phyloP scores from a whole-genome alignment of 495 filamentous ascomycete species.

The Lentithecium fluviatile region DNA sequence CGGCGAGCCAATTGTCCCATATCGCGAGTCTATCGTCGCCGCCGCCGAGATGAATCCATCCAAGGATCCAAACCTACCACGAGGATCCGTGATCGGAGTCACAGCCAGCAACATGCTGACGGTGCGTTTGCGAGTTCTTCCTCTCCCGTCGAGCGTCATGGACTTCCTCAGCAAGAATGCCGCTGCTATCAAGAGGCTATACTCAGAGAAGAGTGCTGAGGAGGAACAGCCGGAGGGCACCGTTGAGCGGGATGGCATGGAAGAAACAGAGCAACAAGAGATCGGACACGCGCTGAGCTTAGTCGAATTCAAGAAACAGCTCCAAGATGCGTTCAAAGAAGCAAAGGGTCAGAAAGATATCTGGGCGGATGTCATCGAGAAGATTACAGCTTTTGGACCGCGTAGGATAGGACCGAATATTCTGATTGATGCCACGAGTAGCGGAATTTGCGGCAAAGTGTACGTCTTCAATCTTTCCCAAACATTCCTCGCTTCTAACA shows the following conservation, averaged over 20 bases:
- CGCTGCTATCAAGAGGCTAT: constrained; percentile 73
- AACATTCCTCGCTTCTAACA: constrained; percentile 25
- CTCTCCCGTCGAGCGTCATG: constrained; percentile 74
- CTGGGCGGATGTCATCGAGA: constrained; percentile 75
- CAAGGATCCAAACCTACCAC: constrained; percentile 80
- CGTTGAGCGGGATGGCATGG: constrained; percentile 36
- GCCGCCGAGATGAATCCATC: constrained; percentile 88
- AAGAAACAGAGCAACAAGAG: constrained; percentile 49
- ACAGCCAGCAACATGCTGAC: constrained; percentile 85
- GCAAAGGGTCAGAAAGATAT: constrained; percentile 63
- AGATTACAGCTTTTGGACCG: constrained; percentile 87
- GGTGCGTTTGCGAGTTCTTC: constrained; percentile 73
- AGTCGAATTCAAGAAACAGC: constrained; percentile 70
- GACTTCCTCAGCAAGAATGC: constrained; percentile 81
- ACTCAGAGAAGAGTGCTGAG: constrained; percentile 60
- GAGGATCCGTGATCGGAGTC: constrained; percentile 70
- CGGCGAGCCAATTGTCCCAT: constrained; percentile 91
- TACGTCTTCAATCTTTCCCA: constrained; percentile 44
- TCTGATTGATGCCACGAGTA: constrained; percentile 77
- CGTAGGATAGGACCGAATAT: constrained; percentile 82
- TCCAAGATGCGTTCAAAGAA: constrained; percentile 66
- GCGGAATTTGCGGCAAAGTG: constrained; percentile 71
- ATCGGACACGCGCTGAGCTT: constrained; percentile 59
- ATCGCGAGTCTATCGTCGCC: constrained; percentile 84
- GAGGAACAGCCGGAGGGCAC: constrained; percentile 42